Evolutionary conservation across 768 basidiomycete species (phyloP).

Genomic region (Cystobasidium ongulense): DNA sequence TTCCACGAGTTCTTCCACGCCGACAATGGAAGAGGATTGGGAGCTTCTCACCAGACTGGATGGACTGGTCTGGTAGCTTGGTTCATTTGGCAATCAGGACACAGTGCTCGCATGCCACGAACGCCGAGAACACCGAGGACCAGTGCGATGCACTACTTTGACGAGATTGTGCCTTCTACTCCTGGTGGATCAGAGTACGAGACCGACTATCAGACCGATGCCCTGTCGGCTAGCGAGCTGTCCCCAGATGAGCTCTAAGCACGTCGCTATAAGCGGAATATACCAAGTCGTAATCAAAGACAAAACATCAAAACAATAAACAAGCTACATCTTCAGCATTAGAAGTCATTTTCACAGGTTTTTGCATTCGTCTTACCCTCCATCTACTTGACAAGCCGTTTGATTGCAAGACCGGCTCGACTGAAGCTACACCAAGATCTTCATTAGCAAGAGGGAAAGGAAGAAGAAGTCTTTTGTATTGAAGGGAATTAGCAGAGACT

Average conservation of each 20-base stretch:
- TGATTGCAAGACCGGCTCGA: too few species aligned
- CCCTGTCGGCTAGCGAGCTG: constrained; percentile 32
- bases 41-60: constrained; percentile 96
- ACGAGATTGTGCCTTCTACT: constrained; percentile 49
- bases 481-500: too few species aligned
- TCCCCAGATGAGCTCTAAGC: constrained; percentile 36
- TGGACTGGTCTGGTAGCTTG: constrained; percentile 73
- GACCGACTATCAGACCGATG: constrained; percentile 16
- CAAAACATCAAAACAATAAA: too few species aligned
- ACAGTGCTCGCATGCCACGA: constrained; percentile 78
- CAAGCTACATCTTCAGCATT: too few species aligned
- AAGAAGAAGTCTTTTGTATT: too few species aligned
- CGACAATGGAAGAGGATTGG: constrained; percentile 81
- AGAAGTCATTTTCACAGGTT: too few species aligned
- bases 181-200: constrained; percentile 33
- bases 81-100: constrained; percentile 64
- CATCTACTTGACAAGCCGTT: too few species aligned
- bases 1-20: constrained; percentile 98
- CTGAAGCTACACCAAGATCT: too few species aligned
- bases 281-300: too few species aligned
- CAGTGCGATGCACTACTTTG: constrained; percentile 84
- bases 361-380: too few species aligned
- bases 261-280: neutral
- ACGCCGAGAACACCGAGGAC: constrained; percentile 69
- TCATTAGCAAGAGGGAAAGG: too few species aligned